These are phyloP conservation scores for Immersiporthe knoxdaviesiana DNA, from an alignment of 2,329 filamentous ascomycete genomes.

Conservation along the genomic window DNA sequence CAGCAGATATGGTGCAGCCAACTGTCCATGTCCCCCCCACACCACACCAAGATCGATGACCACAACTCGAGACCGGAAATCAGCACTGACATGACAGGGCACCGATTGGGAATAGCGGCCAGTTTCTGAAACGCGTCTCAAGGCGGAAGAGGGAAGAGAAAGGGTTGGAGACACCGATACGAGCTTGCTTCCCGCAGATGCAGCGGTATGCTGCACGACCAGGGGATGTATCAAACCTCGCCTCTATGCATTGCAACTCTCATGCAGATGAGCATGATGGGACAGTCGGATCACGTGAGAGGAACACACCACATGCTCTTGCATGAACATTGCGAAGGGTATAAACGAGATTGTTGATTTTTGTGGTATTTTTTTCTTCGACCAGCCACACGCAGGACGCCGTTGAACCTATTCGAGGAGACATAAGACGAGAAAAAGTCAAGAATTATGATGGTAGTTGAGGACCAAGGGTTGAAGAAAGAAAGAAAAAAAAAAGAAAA, in stretches of 20 bases:
- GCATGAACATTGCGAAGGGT: neutral
- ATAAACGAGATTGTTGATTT: conserved; percentile 7
- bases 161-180: neutral
- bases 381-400: conserved; percentile 16
- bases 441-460: conserved; percentile 36
- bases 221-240: neutral
- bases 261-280: neutral
- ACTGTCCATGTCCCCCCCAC: neutral
- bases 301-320: neutral
- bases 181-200: neutral
- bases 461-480: conserved; percentile 34
- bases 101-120: neutral
- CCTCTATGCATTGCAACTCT: conserved; percentile 5
- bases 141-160: neutral
- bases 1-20: neutral
- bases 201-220: neutral
- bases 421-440: conserved; percentile 27
- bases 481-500: conserved; percentile 35
- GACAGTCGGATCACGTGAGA: conserved; percentile 1
- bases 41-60: neutral
- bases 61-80: no score
- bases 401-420: conserved; percentile 23
- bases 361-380: neutral
- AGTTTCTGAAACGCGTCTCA: neutral
- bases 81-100: neutral